Evolutionary conservation across 345 rosid genomes (phyloP), one percentile per base, ranked within the genome.

Genomic region (Syzygium jambos): DNA sequence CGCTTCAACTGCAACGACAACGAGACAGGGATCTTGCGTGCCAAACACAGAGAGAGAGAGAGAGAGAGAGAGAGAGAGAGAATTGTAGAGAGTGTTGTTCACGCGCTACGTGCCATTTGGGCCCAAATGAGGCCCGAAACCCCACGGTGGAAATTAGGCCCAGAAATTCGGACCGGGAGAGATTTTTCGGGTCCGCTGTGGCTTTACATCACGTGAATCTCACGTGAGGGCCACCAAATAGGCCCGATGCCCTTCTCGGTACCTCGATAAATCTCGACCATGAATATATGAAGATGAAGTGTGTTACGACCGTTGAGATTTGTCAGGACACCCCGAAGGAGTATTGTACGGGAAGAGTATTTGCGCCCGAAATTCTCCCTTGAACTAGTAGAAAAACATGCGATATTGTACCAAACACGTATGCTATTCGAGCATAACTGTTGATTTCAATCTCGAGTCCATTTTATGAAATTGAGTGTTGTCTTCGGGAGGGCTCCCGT

Each of bases 1-100:
- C 90, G 85, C 90, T 83, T 59, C 91, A 13, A 21, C 27, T 52
- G 83, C 43, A 73, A 34, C 49, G 49, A 34, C 25, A 9, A 41
- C 49, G 49, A 73, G 80, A 19, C 80, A 25, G 80, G 34, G 46
- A 34, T 34, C 17, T 19, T 34, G 80, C 80, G 25, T 2, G 80
- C 46, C 80, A 34, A 68, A n/a, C n/a, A n/a, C n/a, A n/a, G n/a
- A n/a, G n/a, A n/a, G n/a, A n/a, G n/a, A n/a, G n/a, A n/a, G 38
- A 34, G 38, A 68, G 11, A 17, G 9, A 15, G 34, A 23, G 23
- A 5, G 4, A 10, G 29, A 53, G 17, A 53, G 2, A 4, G 3
- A 57, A 65, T 7, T 1, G 43, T 30, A 17, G 46, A 4, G 21
- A 68, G 78, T 17, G 78, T 9, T 5, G 49, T 73, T 1, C 80